A percentile compares a stretch with the other conserved stretches of the same genome.
phyloP scores from a whole-genome alignment of 495 filamentous ascomycete species.

The Penicillium odoratum region DNA sequence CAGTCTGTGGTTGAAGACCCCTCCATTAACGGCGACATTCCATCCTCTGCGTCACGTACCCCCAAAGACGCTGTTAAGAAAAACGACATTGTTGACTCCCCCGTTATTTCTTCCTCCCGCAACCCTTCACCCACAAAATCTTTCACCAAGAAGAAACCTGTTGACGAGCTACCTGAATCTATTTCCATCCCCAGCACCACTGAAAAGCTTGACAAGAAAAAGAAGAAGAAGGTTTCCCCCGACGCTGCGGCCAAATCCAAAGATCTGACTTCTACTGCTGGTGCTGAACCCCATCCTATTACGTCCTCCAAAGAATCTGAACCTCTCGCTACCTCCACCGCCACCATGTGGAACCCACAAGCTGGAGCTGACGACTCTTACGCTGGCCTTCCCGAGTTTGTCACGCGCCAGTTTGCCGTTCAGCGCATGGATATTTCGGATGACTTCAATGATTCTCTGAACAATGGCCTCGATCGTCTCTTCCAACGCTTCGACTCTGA shows the following conservation, averaged over 20 bases:
- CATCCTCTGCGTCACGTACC: slow-evolving; percentile 35
- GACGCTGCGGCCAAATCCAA: slow-evolving; percentile 36
- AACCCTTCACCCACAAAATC: slow-evolving; percentile 44
- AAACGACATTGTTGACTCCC: slow-evolving; percentile 25
- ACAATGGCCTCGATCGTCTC: neutral
- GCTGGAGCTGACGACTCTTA: too few species aligned
- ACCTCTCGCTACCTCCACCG: slow-evolving; percentile 11
- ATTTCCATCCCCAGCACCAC: slow-evolving; percentile 31
- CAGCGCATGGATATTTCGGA: too few species aligned
- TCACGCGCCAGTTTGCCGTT: too few species aligned
- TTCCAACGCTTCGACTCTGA: slow-evolving; percentile 21
- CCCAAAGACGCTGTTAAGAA: slow-evolving; percentile 44
- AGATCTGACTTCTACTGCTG: slow-evolving; percentile 23
- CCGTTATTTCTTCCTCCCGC: slow-evolving; percentile 35
- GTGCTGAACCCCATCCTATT: slow-evolving; percentile 22
- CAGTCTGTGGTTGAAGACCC: slow-evolving; percentile 47
- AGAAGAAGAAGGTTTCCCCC: slow-evolving; percentile 53
- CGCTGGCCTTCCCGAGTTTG: too few species aligned
- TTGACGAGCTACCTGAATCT: slow-evolving; percentile 41
- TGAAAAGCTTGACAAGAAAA: slow-evolving; percentile 58
- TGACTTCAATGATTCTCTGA: neutral
- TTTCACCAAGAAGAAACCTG: slow-evolving; percentile 42
- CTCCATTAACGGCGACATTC: slow-evolving; percentile 51
- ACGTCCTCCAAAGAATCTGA: slow-evolving; percentile 15
- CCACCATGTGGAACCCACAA: neutral